phyloP scores from a whole-genome alignment of 1,284 basidiomycete genomes.

The Erythrobasidium hasegawianum region DNA sequence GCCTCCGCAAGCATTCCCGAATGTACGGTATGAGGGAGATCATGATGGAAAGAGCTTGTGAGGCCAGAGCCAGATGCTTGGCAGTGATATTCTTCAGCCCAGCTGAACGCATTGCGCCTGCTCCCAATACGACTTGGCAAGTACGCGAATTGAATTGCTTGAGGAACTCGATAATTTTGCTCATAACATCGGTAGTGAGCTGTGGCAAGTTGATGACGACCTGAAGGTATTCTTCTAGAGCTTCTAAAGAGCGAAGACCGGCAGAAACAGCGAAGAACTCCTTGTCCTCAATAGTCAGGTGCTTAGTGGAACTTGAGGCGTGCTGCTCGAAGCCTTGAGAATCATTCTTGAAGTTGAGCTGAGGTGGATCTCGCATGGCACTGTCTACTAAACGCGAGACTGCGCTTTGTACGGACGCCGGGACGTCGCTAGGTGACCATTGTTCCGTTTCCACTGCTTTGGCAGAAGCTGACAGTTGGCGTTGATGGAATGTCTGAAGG shows the following conservation, averaged over 20 bases:
- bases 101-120: constrained; percentile 95
- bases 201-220: constrained; percentile 82
- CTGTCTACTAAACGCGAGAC: constrained; percentile 71
- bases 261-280: constrained; percentile 81
- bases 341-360: constrained; percentile 44
- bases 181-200: constrained; percentile 90
- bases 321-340: constrained; percentile 6
- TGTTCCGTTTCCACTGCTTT: constrained; percentile 87
- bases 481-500: constrained; percentile 77
- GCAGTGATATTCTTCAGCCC: constrained; percentile 98
- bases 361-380: constrained; percentile 74
- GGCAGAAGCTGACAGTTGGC: constrained; percentile 74
- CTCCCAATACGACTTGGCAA: constrained; percentile 95
- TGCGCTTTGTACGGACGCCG: constrained; percentile 62
- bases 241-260: constrained; percentile 68
- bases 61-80: constrained; percentile 92
- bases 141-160: constrained; percentile 96
- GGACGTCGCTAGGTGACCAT: constrained; percentile 77
- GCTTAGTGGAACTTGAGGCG: constrained; percentile 56
- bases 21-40: constrained; percentile 94
- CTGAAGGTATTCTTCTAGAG: constrained; percentile 80
- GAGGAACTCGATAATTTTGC: constrained; percentile 86
- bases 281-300: constrained; percentile 76
- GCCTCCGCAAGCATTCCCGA: constrained; percentile 86
- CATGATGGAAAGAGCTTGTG: constrained; percentile 89